Evolutionary conservation across 73 alveolate genomes (phyloP).

Genomic region (Tetrahymena borealis): DNA sequence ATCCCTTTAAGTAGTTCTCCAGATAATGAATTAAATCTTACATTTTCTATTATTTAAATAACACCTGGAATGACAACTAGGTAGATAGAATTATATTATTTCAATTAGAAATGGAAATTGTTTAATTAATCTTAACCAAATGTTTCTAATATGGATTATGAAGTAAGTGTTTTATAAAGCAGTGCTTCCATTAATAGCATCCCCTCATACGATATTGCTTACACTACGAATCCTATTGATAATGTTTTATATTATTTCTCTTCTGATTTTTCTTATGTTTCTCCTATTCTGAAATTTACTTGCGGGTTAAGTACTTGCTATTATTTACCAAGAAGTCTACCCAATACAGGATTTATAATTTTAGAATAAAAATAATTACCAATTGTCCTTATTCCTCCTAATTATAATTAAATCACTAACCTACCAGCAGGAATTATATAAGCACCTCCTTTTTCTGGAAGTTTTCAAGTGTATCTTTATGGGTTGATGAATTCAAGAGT

Average conservation of each 20-base stretch:
- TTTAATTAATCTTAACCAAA: background rate
- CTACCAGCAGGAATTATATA: background rate
- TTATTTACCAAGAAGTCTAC: background rate
- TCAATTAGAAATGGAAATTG: background rate
- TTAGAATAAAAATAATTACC: background rate
- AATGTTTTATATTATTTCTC: background rate
- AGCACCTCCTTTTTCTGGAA: background rate
- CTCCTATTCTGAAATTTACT: background rate
- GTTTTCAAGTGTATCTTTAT: background rate
- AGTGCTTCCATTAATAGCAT: background rate
- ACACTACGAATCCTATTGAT: background rate
- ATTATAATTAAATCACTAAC: background rate
- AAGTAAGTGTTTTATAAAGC: background rate
- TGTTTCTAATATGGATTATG: background rate
- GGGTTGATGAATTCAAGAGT: background rate
- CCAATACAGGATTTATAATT: background rate
- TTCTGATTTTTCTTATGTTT: background rate
- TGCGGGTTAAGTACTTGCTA: background rate
- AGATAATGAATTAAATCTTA: background rate
- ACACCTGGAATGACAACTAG: background rate
- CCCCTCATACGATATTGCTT: background rate
- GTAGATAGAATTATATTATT: background rate
- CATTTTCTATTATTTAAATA: background rate
- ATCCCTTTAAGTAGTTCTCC: background rate
- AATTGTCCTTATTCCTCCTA: background rate